Evolutionary conservation across 305 asterid species (phyloP), one percentile per base, ranked within the genome.

Genomic region (Solanum hybrid): DNA sequence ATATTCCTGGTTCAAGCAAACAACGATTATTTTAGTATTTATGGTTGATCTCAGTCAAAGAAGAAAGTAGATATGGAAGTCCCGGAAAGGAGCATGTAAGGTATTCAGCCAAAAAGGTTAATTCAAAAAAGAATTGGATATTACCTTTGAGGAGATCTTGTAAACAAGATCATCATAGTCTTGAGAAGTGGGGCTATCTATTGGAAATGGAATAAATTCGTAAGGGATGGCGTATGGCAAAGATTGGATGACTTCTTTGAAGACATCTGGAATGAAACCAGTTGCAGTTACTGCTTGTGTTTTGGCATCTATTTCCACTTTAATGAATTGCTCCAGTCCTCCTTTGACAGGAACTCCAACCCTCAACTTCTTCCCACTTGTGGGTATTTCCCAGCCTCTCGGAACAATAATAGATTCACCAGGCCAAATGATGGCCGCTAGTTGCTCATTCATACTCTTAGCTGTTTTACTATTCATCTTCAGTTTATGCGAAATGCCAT

Each of bases 351-450:
- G 91, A 76, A 94, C 94, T 15, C 92, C 95, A 22, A 96, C 88
- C 89, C 93, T 93, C 14, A 96, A 91, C 92, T 90, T 92, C 27
- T 37, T 85, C 24, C 90, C 92, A 3, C 86, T 82, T 37, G 92
- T 76, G 17, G 94, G 94, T 83, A 89, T 22, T 15, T 79, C 93
- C 95, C 93, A 90, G 14, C 95, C 95, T 88, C 89, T 92, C 3
- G 98, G 98, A 73, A 68, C 68, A 26, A 4, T 34, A 2, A 78
- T 57, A 0, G 92, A 82, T 77, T 86, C 87, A 89, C 98, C 98
- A 3, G 96, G 97, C 97, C 98, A 94, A 39, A 92, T 76, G 87
- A 94, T 88, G 39, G 80, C 89, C 51, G 85, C 73, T 10, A 90
- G 89, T 24, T 84, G 90, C 10, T 36, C 88, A 61, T 72, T 90